Evolutionary conservation across 208 protist species (phyloP).

Genomic region (Crithidia sp.): DNA sequence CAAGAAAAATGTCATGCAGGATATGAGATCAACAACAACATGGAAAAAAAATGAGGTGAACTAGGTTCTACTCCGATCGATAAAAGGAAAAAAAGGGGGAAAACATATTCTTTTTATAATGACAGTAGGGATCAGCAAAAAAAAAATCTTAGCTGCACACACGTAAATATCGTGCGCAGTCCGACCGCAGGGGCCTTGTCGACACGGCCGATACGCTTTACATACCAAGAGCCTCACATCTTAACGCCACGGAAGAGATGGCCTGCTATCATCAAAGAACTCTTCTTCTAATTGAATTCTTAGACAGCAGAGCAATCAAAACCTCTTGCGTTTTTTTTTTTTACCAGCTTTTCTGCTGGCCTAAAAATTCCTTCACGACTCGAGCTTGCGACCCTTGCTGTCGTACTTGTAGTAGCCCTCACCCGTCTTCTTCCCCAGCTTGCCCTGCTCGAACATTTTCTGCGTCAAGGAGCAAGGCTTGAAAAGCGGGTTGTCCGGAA

Average conservation of each 20-base stretch:
- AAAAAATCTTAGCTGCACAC: neutral
- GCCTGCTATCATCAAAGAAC: too few species aligned
- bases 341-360: neutral
- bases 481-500: constrained; percentile 74
- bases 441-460: constrained; percentile 64
- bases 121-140: constrained; percentile 17
- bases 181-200: too few species aligned
- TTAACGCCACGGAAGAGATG: too few species aligned
- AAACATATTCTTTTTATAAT: neutral
- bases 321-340: neutral
- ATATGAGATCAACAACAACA: too few species aligned
- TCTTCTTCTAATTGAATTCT: too few species aligned
- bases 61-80: too few species aligned
- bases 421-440: constrained; percentile 87
- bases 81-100: neutral
- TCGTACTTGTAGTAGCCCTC: constrained; percentile 91
- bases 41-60: too few species aligned
- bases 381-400: constrained; percentile 21
- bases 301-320: too few species aligned
- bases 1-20: too few species aligned
- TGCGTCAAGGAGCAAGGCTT: constrained; percentile 52
- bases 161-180: too few species aligned
- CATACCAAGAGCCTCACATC: too few species aligned
- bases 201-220: too few species aligned
- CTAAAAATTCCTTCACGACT: neutral